phyloP scores from a whole-genome alignment of 2,329 filamentous ascomycete genomes.

The Penicillium expansum region DNA sequence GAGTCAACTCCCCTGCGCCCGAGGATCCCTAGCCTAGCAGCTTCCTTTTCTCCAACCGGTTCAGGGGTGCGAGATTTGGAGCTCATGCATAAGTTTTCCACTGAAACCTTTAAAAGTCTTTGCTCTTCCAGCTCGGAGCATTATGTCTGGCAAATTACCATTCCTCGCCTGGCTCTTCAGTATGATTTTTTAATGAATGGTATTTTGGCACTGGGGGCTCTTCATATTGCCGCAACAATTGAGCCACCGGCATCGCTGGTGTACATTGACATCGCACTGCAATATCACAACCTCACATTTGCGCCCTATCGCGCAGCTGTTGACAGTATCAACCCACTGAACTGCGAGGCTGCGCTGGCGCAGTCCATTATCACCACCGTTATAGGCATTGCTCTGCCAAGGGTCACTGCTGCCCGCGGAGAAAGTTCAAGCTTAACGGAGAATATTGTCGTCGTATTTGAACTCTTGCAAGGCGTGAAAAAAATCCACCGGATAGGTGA shows the following conservation, averaged over 20 bases:
- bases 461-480: slow-evolving; percentile 36
- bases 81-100: slow-evolving; percentile 54
- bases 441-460: slow-evolving; percentile 37
- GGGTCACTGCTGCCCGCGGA: slow-evolving; percentile 29
- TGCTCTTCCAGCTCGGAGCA: slow-evolving; percentile 32
- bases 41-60: slow-evolving; percentile 15
- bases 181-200: slow-evolving; percentile 45
- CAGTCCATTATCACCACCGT: slow-evolving; percentile 39
- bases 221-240: slow-evolving; percentile 39
- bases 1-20: slow-evolving; percentile 11
- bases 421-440: slow-evolving; percentile 34
- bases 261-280: slow-evolving; percentile 38
- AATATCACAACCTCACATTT: slow-evolving; percentile 38
- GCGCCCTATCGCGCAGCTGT: slow-evolving; percentile 36
- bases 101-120: slow-evolving; percentile 46
- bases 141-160: slow-evolving; percentile 40
- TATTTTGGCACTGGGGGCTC: slow-evolving; percentile 40
- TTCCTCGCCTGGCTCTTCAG: slow-evolving; percentile 41
- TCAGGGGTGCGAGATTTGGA: slow-evolving; percentile 45
- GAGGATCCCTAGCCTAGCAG: slow-evolving; percentile 17
- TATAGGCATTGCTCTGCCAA: slow-evolving; percentile 37
- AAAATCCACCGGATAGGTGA: slow-evolving; percentile 35
- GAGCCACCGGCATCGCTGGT: slow-evolving; percentile 30
- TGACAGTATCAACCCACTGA: slow-evolving; percentile 34
- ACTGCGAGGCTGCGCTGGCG: slow-evolving; percentile 40